Percentiles rank a stretch among this genome's conserved stretches.
Conservation (phyloP, 108 stramenopile genomes). For the Stephanodiscus minutulus region DNA sequence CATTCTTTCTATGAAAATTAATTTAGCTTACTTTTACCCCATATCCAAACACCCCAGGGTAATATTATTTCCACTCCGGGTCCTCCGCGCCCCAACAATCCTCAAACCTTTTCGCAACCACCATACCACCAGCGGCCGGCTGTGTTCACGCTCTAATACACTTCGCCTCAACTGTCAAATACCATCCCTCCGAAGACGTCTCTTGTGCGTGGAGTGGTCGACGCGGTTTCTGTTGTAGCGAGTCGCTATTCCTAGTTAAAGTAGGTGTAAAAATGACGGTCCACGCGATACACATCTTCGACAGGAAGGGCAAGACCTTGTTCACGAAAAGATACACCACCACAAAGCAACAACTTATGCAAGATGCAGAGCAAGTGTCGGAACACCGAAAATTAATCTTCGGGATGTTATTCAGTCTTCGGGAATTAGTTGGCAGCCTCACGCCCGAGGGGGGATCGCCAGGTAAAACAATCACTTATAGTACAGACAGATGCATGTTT, state of each 20-base stretch:
- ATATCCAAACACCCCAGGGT: too few species aligned
- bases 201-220: neutral
- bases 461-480: slow-evolving; percentile 16
- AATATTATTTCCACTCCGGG: too few species aligned
- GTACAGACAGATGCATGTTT: neutral
- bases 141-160: too few species aligned
- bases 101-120: too few species aligned
- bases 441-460: slow-evolving; percentile 55
- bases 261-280: slow-evolving; percentile 64
- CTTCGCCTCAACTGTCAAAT: neutral
- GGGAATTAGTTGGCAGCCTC: slow-evolving; percentile 76
- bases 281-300: slow-evolving; percentile 85
- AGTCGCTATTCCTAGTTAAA: neutral
- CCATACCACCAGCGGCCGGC: too few species aligned
- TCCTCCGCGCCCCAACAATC: too few species aligned
- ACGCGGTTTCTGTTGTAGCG: neutral
- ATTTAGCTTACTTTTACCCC: too few species aligned
- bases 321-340: slow-evolving; percentile 81
- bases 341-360: slow-evolving; percentile 23
- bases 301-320: slow-evolving; percentile 86
- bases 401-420: slow-evolving; percentile 88
- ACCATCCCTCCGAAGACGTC: neutral
- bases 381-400: slow-evolving; percentile 90
- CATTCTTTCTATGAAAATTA: too few species aligned
- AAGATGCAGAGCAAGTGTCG: slow-evolving; percentile 69